A percentile compares a stretch with the other conserved stretches of the same genome.
Conservation (phyloP, 2,329 filamentous ascomycete species). For the Emergomyces orientalis region DNA sequence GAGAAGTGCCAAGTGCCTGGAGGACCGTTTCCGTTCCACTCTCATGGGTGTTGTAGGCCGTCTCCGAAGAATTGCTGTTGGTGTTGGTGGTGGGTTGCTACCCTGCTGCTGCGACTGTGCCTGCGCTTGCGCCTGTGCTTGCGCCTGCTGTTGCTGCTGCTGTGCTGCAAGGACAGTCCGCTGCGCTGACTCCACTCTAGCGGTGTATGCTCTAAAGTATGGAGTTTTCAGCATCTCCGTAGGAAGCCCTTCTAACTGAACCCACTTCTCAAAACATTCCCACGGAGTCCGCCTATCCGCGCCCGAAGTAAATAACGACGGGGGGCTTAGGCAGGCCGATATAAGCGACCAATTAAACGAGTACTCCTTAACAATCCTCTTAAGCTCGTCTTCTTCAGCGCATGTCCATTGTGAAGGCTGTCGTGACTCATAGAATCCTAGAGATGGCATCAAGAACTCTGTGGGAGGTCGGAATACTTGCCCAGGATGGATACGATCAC, state of each 20-base stretch:
- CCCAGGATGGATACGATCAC: slow-evolving; percentile 79
- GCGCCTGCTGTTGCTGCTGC: slow-evolving; percentile 42
- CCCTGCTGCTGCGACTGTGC: slow-evolving; percentile 28
- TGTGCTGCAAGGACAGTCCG: slow-evolving; percentile 50
- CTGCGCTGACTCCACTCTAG: slow-evolving; percentile 54
- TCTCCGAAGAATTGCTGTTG: slow-evolving; percentile 51
- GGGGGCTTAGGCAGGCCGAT: slow-evolving; percentile 64
- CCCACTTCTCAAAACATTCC: slow-evolving; percentile 98
- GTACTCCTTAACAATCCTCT: slow-evolving; percentile 76
- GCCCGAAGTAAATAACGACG: slow-evolving; percentile 70
- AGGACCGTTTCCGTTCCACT: slow-evolving; percentile 77
- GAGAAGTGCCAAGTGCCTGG: slow-evolving; percentile 77
- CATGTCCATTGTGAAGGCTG: slow-evolving; percentile 84
- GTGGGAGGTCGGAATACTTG: slow-evolving; percentile 90
- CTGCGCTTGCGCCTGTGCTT: slow-evolving; percentile 45
- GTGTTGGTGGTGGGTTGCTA: slow-evolving; percentile 36
- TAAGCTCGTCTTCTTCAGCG: slow-evolving; percentile 82
- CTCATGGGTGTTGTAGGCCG: slow-evolving; percentile 67
- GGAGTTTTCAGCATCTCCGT: slow-evolving; percentile 90
- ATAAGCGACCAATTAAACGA: slow-evolving; percentile 98
- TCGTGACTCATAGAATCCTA: slow-evolving; percentile 81
- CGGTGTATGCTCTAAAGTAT: slow-evolving; percentile 74
- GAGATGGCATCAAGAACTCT: slow-evolving; percentile 81
- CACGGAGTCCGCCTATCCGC: slow-evolving; percentile 86
- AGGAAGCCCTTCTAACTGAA: slow-evolving; percentile 80